Base-by-base conservation (phyloP, 257 asterid genomes). In the Salvia hispanica region DNA sequence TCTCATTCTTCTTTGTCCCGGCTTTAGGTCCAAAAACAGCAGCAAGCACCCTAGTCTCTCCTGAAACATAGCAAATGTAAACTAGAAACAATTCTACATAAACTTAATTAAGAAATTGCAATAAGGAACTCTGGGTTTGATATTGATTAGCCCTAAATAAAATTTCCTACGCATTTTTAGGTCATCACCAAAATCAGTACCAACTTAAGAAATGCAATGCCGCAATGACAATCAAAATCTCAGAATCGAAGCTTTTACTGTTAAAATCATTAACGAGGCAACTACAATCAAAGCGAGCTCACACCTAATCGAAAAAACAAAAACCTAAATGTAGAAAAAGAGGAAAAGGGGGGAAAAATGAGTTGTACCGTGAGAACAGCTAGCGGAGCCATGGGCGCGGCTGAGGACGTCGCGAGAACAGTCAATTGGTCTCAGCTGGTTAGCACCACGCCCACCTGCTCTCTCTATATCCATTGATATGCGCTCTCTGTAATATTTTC, bases 311-410 rank as follows among this genome's bases (percentile, higher is more conserved):
- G 43, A 61, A 3, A 0, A 33, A 44, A 50, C 4, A 2, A 36
- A 36, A 10, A 64, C 15, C 10, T 6, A 34, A 11, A 15, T 28
- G 3, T 14, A 50, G 11, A 7, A 7, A 14, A 16, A 50, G 21
- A 5, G n/a, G 10, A 14, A 25, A 57, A 55, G 46, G 40, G 37
- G 45, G 0, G 33, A 37, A 54, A 54, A 43, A 59, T 11, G 46
- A 36, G 31, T 0, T 37, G 65, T 67, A 84, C 91, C 91, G 46
- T 85, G 86, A 67, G 91, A 82, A 53, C 88, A 85, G 60, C 86
- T 88, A 6, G 92, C 98, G 67, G 97, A 93, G 71, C 98, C 98
- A 78, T 90, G 97, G 67, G 97, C 91, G 69, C 99, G 97, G 74
- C 65, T 82, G 78, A 93, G 96, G 66, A 86, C 79, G 71, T 76